Evolutionary conservation across 1,139 yeast species (phyloP).

Genomic region (Trichomonascaceae sp.): DNA sequence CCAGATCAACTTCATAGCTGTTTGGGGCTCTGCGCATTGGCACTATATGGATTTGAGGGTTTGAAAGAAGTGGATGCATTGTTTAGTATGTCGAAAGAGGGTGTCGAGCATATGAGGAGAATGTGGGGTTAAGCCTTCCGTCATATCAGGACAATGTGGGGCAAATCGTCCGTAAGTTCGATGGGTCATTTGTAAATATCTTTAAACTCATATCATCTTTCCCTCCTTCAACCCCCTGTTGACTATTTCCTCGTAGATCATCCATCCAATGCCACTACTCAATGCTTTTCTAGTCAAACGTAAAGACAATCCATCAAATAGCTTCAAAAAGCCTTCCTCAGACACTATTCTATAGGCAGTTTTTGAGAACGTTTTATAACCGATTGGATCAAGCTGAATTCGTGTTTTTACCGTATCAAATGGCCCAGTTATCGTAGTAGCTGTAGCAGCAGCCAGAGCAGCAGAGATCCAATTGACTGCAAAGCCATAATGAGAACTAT

Average conservation of each 20-base stretch:
- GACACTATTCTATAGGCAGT: constrained; percentile 38
- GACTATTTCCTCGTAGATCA: constrained; percentile 77
- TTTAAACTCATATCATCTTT: neutral
- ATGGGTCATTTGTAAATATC: too few species aligned
- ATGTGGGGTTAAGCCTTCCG: constrained; percentile 12
- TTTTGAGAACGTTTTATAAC: constrained; percentile 37
- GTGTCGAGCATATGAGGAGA: constrained; percentile 13
- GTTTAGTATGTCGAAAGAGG: constrained; percentile 19
- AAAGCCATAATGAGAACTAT: constrained; percentile 13
- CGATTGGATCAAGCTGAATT: constrained; percentile 61
- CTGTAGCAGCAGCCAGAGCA: constrained; percentile 44
- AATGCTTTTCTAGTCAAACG: constrained; percentile 79
- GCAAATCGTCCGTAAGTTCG: too few species aligned
- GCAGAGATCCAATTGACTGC: constrained; percentile 22
- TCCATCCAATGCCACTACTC: constrained; percentile 96
- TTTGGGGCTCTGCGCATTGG: constrained; percentile 35
- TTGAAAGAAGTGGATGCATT: constrained; percentile 22
- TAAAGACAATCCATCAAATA: constrained; percentile 79
- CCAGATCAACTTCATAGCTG: constrained; percentile 48
- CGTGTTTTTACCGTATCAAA: constrained; percentile 92
- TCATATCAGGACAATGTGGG: too few species aligned
- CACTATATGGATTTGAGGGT: constrained; percentile 20
- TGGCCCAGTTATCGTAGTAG: constrained; percentile 88
- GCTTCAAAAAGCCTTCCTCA: constrained; percentile 56
- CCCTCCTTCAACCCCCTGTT: neutral